phyloP scores from a whole-genome alignment of 1,284 basidiomycete species.

The Heliocybe sulcata region DNA sequence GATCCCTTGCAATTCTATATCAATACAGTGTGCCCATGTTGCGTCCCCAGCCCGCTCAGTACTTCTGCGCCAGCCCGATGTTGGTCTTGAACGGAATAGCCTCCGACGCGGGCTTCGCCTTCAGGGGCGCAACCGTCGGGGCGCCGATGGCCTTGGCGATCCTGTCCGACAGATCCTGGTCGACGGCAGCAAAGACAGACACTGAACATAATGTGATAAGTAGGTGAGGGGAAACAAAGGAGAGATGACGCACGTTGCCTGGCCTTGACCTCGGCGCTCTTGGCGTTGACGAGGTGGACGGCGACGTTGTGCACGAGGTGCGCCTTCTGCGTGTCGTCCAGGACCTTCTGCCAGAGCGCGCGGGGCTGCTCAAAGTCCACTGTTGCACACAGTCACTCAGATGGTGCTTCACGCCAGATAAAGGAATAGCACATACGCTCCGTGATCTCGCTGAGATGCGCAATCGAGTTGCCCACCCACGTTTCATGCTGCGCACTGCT shows the following conservation, averaged over 20 bases:
- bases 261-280: constrained; percentile 57
- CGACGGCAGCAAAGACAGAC: constrained; percentile 74
- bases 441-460: constrained; percentile 72
- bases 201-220: constrained; percentile 33
- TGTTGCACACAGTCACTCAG: constrained; percentile 17
- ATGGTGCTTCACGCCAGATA: neutral
- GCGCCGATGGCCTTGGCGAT: constrained; percentile 69
- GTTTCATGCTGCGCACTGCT: constrained; percentile 52
- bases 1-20: neutral
- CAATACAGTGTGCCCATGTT: neutral
- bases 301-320: constrained; percentile 76
- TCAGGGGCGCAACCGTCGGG: constrained; percentile 49
- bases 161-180: constrained; percentile 64
- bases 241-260: constrained; percentile 51
- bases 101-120: constrained; percentile 54
- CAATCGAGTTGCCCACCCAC: constrained; percentile 68
- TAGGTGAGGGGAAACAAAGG: constrained; percentile 1
- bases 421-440: constrained; percentile 49
- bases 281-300: constrained; percentile 64
- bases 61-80: constrained; percentile 4
- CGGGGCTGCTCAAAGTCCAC: constrained; percentile 92
- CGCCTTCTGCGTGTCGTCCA: constrained; percentile 59
- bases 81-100: constrained; percentile 43
- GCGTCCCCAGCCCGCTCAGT: neutral
- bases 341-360: constrained; percentile 72